Evolutionary conservation across 2,329 filamentous ascomycete species (phyloP), one percentile per base, ranked within the genome.

Genomic region (Coniella lustricola): DNA sequence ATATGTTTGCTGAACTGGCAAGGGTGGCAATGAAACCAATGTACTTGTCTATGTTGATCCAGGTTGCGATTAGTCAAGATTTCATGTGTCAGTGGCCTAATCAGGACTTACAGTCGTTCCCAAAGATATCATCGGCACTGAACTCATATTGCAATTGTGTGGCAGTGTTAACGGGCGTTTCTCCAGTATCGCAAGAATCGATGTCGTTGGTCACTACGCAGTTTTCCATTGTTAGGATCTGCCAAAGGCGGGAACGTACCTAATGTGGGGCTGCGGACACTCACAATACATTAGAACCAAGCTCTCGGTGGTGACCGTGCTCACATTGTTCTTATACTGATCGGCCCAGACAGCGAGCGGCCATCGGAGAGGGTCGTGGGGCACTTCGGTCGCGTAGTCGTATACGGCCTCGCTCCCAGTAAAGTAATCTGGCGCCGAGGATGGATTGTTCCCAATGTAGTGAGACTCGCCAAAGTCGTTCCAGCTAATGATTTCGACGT

Each of bases 381-480:
- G 68, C 60, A 72, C 68, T 50, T 66, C 64, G 18, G 67, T 50
- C 38, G 71, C 73, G 55, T 77, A 81, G 53, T 64, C 61, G 46
- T 64, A 68, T 3, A 76, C 73, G 1, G 71, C 73, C 60, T 41
- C 58, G 43, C 55, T 63, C 39, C 45, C 61, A 17, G 64, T 63
- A 13, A 66, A 60, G 8, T 66, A 56, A 54, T 39, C 62, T 55
- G 50, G 56, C 44, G 62, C 59, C 59, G 39, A 63, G 46, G 63
- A 56, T 39, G 66, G 60, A 39, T 77, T 58, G 0, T 75, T 71
- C 22, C 70, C 71, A 49, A 79, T 74, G 59, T 77, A 75, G 56
- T 76, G 72, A 1, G 72, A 68, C 56, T 79, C 76, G 16, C 75
- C 75, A 49, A 67, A 79, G 53, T 79, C 76, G 54, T 77, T 77